Conservation (phyloP, 2,329 filamentous ascomycete species). For the Aspergillus sclerotialis region DNA sequence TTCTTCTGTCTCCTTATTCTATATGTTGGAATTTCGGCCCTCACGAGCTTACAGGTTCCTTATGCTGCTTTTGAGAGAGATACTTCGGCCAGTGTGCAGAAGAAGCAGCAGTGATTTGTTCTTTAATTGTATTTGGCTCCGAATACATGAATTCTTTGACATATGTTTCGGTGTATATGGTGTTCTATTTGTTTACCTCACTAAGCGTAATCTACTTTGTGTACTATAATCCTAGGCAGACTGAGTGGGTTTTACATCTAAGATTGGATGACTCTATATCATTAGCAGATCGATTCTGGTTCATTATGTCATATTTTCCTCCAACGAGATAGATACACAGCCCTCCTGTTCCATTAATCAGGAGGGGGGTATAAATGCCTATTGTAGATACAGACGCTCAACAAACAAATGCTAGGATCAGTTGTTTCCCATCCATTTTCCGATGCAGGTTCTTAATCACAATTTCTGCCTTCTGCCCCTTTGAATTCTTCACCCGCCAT, state of each 20-base stretch:
- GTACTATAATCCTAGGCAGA: too few relatives aligned
- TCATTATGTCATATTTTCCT: conserved; percentile 16
- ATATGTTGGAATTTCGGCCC: conserved; percentile 67
- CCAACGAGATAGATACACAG: conserved; percentile 8
- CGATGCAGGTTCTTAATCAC: too few relatives aligned
- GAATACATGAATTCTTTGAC: conserved; percentile 3
- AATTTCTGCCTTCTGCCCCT: neutral
- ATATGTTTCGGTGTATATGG: conserved; percentile 1
- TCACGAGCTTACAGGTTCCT: conserved; percentile 76
- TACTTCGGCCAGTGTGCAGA: conserved; percentile 80
- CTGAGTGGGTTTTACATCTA: too few relatives aligned
- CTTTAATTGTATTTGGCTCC: conserved; percentile 3
- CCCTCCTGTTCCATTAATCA: conserved; percentile 2
- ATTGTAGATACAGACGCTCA: conserved; percentile 12
- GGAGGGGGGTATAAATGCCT: conserved; percentile 9
- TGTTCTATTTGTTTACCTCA: conserved; percentile 1
- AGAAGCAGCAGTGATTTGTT: conserved; percentile 58
- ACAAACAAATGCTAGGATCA: too few relatives aligned
- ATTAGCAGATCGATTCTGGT: conserved; percentile 10
- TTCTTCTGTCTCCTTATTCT: conserved; percentile 70
- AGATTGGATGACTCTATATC: too few relatives aligned
- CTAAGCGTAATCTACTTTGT: too few relatives aligned
- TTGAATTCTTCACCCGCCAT: conserved; percentile 1
- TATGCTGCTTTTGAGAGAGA: conserved; percentile 97
- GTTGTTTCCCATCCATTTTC: neutral